phyloP scores from a whole-genome alignment of 306 rosid genomes.

The Quercus cerris region DNA sequence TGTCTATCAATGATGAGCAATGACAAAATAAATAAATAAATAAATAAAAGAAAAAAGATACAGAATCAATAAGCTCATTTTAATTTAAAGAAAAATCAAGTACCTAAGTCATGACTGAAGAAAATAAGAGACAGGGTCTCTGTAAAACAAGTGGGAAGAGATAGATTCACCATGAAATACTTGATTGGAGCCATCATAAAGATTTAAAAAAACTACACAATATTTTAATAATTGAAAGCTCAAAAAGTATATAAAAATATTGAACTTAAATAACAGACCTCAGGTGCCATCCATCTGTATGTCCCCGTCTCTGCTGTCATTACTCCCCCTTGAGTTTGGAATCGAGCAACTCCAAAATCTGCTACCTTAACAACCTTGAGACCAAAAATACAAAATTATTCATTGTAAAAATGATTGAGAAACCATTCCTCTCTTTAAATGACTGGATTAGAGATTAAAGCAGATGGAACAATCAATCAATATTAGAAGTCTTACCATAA shows the following conservation, averaged over 20 bases:
- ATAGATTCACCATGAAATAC: background rate
- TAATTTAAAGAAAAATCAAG: background rate
- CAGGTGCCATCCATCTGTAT: conserved; percentile 99
- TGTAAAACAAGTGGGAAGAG: background rate
- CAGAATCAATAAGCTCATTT: background rate
- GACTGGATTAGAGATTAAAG: background rate
- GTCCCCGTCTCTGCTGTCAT: conserved; percentile 99
- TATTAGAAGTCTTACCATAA: conserved; percentile 4
- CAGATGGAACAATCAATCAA: background rate
- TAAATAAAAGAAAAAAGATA: background rate
- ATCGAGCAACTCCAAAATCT: conserved; percentile 99
- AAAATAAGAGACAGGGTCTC: background rate
- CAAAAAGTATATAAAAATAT: background rate
- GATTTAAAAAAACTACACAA: background rate
- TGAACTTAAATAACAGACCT: conserved; percentile 50
- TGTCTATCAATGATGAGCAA: background rate
- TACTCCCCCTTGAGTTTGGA: conserved; percentile 83
- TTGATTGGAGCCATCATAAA: background rate
- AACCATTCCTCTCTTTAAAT: background rate
- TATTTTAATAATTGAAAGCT: background rate
- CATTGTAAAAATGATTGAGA: background rate
- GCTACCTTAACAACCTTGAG: conserved; percentile 94
- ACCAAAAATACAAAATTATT: conserved; percentile 1
- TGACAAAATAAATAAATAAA: no score
- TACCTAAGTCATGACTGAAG: background rate